Percentiles rank a stretch among this genome's conserved stretches.
Conservation (phyloP, 2,329 filamentous ascomycete species). For the Pseudogymnoascus sp. region DNA sequence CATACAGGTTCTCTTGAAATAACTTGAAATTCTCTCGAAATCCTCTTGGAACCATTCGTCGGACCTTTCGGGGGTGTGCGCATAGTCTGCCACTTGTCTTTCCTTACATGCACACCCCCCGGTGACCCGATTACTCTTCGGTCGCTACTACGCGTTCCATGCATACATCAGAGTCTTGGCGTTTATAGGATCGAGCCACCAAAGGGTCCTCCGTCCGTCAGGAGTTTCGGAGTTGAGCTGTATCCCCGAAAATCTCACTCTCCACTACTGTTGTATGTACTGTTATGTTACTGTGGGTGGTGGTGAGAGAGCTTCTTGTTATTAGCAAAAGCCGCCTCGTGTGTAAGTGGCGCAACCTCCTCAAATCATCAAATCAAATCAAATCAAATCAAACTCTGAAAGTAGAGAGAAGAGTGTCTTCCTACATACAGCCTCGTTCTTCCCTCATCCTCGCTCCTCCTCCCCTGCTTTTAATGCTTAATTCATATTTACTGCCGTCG, state of each 20-base stretch:
- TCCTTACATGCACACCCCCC: not conserved
- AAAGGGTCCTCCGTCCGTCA: not conserved
- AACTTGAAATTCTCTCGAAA: not conserved
- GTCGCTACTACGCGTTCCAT: not conserved
- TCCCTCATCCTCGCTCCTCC: not conserved
- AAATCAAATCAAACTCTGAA: not conserved
- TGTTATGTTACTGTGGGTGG: not conserved
- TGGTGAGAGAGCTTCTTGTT: not conserved
- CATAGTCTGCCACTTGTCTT: not conserved
- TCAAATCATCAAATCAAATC: not conserved
- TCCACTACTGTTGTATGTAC: not conserved
- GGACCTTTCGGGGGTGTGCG: not conserved
- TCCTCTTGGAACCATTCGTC: not conserved
- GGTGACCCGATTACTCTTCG: not conserved
- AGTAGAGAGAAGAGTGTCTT: constrained; percentile 5
- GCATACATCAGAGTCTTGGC: constrained; percentile 7
- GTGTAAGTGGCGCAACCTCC: constrained; percentile 9
- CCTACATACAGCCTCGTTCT: not conserved
- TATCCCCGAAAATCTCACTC: constrained; percentile 11
- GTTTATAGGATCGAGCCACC: not conserved
- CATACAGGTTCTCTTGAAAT: not conserved
- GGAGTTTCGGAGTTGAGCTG: constrained; percentile 5
- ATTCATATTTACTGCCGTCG: not conserved
- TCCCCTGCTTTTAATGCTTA: constrained; percentile 7
- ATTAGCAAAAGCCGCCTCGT: not conserved